Conservation (phyloP, 1,284 basidiomycete genomes). For the Trametes polyzona region DNA sequence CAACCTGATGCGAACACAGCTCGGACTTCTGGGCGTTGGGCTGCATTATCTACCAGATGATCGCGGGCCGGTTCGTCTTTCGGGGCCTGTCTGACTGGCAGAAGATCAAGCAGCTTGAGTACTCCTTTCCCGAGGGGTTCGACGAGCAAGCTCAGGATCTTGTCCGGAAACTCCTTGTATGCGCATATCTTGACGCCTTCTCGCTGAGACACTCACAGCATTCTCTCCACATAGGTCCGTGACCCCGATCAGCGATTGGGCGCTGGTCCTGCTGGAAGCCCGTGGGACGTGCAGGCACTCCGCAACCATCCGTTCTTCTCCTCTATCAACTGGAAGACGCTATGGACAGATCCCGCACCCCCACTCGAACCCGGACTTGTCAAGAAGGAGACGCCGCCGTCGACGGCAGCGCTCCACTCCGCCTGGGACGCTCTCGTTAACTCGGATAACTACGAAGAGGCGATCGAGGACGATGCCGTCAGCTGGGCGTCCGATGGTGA, state of each 20-base stretch:
- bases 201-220: not conserved
- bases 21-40: constrained; percentile 98
- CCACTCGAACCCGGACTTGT: constrained; percentile 58
- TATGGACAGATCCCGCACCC: constrained; percentile 76
- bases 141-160: constrained; percentile 72
- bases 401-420: constrained; percentile 44
- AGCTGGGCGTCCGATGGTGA: constrained; percentile 56
- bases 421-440: constrained; percentile 57
- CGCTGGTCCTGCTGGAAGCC: constrained; percentile 52
- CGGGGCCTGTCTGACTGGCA: constrained; percentile 84
- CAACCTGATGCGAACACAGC: constrained; percentile 45
- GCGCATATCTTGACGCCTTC: too few species aligned
- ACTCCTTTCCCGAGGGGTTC: constrained; percentile 74
- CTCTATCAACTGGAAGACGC: constrained; percentile 65
- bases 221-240: constrained; percentile 52
- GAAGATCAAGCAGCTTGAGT: constrained; percentile 77
- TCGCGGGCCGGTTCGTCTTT: constrained; percentile 92
- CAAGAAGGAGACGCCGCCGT: constrained; percentile 47
- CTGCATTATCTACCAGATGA: constrained; percentile 96
- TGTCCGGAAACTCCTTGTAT: constrained; percentile 65
- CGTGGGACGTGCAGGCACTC: constrained; percentile 59
- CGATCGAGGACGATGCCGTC: constrained; percentile 33
- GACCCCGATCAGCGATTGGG: constrained; percentile 77
- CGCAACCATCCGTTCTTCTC: constrained; percentile 80
- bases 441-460: constrained; percentile 18